Percentiles rank a stretch among this genome's conserved stretches.
These are phyloP conservation scores for Hypoxylon rubiginosum DNA, from an alignment of 2,329 filamentous ascomycete species.

Conservation along the genomic window DNA sequence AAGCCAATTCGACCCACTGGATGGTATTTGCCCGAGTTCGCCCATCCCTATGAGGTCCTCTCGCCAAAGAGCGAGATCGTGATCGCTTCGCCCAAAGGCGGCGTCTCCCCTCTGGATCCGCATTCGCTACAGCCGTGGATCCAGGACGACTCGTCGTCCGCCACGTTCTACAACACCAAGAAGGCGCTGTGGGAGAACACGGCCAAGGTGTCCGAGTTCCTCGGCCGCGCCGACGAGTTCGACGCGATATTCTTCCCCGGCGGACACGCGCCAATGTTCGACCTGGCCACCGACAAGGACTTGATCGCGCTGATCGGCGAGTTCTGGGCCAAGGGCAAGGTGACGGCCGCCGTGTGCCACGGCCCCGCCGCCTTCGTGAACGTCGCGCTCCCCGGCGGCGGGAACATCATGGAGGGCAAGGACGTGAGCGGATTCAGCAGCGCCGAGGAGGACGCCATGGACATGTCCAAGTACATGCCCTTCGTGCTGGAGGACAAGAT, in stretches of 20 bases:
- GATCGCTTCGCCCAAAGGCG: conserved; percentile 73
- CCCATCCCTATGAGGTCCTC: conserved; percentile 74
- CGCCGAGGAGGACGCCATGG: conserved; percentile 64
- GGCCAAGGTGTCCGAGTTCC: conserved; percentile 66
- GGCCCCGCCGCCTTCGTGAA: conserved; percentile 74
- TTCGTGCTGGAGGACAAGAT: conserved; percentile 73
- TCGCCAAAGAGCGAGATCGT: conserved; percentile 63
- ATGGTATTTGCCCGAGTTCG: conserved; percentile 78
- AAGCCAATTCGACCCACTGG: conserved; percentile 70
- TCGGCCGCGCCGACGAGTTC: conserved; percentile 69
- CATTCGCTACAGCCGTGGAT: conserved; percentile 65
- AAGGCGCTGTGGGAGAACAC: conserved; percentile 75
- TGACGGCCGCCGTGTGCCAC: conserved; percentile 77
- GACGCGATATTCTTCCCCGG: conserved; percentile 72
- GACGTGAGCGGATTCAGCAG: conserved; percentile 72
- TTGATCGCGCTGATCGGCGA: conserved; percentile 72
- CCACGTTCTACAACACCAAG: conserved; percentile 68
- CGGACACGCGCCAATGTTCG: conserved; percentile 75
- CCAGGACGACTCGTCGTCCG: conserved; percentile 64
- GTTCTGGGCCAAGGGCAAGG: conserved; percentile 72
- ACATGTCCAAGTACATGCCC: conserved; percentile 61
- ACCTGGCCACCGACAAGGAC: conserved; percentile 68
- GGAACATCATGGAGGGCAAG: conserved; percentile 67
- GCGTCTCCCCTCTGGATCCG: conserved; percentile 73
- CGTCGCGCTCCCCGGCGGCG: conserved; percentile 65